Base-by-base conservation (phyloP, 805 yeast genomes). In the Schwanniomyces vanrijiae region DNA sequence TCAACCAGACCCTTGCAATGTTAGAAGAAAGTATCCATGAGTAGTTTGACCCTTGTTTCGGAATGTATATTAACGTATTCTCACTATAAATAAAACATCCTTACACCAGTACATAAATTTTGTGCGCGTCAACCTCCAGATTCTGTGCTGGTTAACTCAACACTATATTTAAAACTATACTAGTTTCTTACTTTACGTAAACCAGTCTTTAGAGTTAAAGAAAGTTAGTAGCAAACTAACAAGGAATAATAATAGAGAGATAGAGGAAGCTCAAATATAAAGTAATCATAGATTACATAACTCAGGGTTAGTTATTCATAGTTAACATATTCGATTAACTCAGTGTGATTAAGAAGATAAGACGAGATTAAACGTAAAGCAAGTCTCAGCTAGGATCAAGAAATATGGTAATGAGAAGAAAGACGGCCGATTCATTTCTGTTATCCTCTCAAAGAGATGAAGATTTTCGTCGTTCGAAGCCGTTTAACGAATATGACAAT, bases 1-100 rank as follows among this genome's bases (percentile, higher is more conserved):
- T 72, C 43, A 69, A 71, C 41, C 60, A 61, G 44, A 72, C 77
- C 3, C 50, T 72, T 42, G 64, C 65, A 43, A 69, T 72, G 73
- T 55, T 72, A 33, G 57, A 69, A 51, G 75, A 71, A 48, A 69
- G 68, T 43, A 55, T 69, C 11, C 64, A 61, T 13, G 64, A 59
- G 31, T 44, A 29, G 38, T 29, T 38, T 16, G 29, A 24, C 4
- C 13, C 18, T 24, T 43, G 41, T 43, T 37, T 19, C 28, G 20
- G 25, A 24, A 21, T 29, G 22, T 41, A 41, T 14, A 26, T 22
- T 38, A 19, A 4, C 14, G 19, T 22, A 6, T 37, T 26, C 29
- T 26, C 29, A 37, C 14, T 9, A 13, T 37, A 19, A 18, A 20
- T 22, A 22, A 21, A 41, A 41, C 44, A 41, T 33, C 44, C 44